phyloP scores from a whole-genome alignment of 2,329 filamentous ascomycete genomes.

The Fusarium heterosporum region DNA sequence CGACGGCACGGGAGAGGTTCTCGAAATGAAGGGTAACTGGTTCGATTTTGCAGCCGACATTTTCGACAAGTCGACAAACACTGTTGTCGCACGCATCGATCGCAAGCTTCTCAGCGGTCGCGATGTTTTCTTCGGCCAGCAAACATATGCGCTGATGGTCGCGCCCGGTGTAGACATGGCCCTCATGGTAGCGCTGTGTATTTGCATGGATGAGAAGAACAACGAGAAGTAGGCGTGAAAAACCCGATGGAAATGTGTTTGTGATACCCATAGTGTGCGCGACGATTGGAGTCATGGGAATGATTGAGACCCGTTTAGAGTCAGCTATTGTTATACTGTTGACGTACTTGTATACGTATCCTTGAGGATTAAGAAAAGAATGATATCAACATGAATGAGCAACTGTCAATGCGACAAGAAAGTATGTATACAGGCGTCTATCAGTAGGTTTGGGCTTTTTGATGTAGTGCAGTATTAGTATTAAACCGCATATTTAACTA shows the following conservation, averaged over 20 bases:
- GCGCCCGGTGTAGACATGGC: conserved; percentile 75
- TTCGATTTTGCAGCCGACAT: conserved; percentile 69
- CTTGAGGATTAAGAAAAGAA: not conserved
- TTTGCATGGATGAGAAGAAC: conserved; percentile 75
- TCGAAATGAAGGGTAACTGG: conserved; percentile 72
- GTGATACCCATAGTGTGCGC: conserved; percentile 13
- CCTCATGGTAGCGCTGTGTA: conserved; percentile 73
- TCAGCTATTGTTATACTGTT: not conserved
- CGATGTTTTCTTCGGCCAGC: conserved; percentile 69
- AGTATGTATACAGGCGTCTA: no score
- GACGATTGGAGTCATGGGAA: not conserved
- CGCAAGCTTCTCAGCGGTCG: conserved; percentile 68
- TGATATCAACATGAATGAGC: not conserved
- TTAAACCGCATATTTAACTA: no score
- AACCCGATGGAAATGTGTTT: not conserved
- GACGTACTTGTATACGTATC: not conserved
- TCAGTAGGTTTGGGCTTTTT: no score
- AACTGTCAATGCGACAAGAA: no score
- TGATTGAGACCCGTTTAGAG: not conserved
- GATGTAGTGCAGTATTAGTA: no score
- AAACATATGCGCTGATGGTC: conserved; percentile 73
- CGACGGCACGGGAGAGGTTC: conserved; percentile 56
- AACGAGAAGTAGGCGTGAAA: conserved; percentile 42
- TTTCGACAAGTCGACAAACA: conserved; percentile 60
- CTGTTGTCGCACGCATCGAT: conserved; percentile 68